Base-by-base conservation (phyloP, 1,284 basidiomycete genomes). In the Pseudomicrostroma phylloplanum region DNA sequence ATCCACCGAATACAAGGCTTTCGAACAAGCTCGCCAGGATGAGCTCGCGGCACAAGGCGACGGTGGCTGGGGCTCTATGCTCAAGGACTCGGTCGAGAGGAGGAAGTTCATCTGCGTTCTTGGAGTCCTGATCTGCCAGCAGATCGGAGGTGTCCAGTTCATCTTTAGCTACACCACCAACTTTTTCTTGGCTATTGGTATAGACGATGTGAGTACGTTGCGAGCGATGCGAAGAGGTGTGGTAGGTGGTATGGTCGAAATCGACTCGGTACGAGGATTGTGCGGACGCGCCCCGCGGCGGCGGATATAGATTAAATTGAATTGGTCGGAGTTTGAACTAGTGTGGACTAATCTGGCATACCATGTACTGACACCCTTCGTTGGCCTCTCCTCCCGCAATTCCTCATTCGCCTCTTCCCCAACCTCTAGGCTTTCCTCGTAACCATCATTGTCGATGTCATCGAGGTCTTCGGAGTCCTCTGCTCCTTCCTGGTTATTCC, bases 401-500 rank as follows among this genome's bases (percentile, higher is more conserved):
- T n/a, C n/a, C 58, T 39, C 15, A 6, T 55, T 39, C 49, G 58
- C 59, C 79, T 36, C 30, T 36, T 9, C 9, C 30, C 30, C 30
- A 36, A 36, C 9, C 9, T 36, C 30, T 77, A 81, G 58, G 76
- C 80, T 8, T 82, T 82, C 72, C 68, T 80, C 62, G 80, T 82
- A 66, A 82, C 81, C 53, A 80, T 81, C 63, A 73, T 77, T 49
- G 70, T 72, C 61, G 70, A 74, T 36, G 62, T 70, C 63, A 63
- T 76, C 63, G 81, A 82, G 63, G 81, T 82, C 17, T 70, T 81
- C 57, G 81, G 81, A 64, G 75, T 80, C 19, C 59, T 78, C 55
- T 73, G 72, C 48, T 79, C 76, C 1, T 81, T 82, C 79, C 77
- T 80, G 61, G 65, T 82, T 23, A 81, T 82, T 63, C 79, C 81